Evolutionary conservation across 768 basidiomycete genomes (phyloP), one percentile per base, ranked within the genome.

Genomic region (Fibroporia radiculosa): DNA sequence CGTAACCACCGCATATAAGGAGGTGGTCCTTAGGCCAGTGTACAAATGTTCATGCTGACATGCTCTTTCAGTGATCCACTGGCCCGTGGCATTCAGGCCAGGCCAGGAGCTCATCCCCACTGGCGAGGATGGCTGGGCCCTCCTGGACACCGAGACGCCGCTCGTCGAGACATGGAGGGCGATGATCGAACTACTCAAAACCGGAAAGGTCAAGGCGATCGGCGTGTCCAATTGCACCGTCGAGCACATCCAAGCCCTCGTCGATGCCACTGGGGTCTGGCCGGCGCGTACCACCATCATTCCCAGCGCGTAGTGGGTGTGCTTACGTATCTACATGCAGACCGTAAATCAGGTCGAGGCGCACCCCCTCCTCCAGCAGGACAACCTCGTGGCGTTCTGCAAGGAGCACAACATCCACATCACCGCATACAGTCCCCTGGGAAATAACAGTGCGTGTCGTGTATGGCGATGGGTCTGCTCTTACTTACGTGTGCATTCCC

Each of bases 101-200:
- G 79, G 76, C 32, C 61, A 70, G 23, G 74, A 71, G n/a, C 63
- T 81, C 29, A 61, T 66, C 57, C 86, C 88, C 1, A 57, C 60
- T 13, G 70, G 78, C 48, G 59, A 73, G 1, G 63, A 66, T 3
- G 70, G 68, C 27, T 66, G 77, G 51, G 58, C 68, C 34, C 73
- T 70, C 22, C 67, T 87, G 29, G 86, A 89, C 55, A 62, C 60
- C 0, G 56, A 75, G 42, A 74, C 75, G 1, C 72, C 72, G 11
- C 65, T 90, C n/a, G 77, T 78, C 24, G 85, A 89, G 11, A 91
- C 88, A 27, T 90, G 88, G 87, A 82, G 78, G 54, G 85, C 84
- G 12, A 73, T 92, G 77, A 71, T 86, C 51, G 70, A 69, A 31
- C 74, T 92, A 10, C 76, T 72, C 12, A 76, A 80, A 58, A 75